Conservation (phyloP, 805 yeast species). For the Saccharomyces jurei region DNA sequence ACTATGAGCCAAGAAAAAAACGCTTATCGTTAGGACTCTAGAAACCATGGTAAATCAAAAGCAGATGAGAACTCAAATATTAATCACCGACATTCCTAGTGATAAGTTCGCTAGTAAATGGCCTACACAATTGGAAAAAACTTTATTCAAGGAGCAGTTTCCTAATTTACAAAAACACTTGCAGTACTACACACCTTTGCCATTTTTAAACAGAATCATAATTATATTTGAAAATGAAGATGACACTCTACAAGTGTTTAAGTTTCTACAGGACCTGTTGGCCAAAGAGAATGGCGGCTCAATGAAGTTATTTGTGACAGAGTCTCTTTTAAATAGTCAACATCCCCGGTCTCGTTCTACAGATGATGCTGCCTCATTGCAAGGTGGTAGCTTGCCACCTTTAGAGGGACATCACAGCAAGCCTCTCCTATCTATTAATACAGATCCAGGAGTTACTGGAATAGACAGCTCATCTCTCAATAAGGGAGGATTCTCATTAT, state of each 20-base stretch:
- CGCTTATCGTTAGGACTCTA: not conserved
- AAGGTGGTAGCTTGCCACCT: not conserved
- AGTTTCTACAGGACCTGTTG: conserved; percentile 12
- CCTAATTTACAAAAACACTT: conserved; percentile 16
- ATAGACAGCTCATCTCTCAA: conserved; percentile 10
- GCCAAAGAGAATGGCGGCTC: conserved; percentile 6
- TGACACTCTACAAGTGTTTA: conserved; percentile 19
- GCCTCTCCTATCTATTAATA: conserved; percentile 24
- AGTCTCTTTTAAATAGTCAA: conserved; percentile 22
- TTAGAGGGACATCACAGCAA: not conserved
- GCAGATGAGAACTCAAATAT: conserved; percentile 19
- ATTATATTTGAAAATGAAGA: conserved; percentile 28
- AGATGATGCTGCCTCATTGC: conserved; percentile 1
- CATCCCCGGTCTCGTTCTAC: conserved; percentile 3
- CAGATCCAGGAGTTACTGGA: conserved; percentile 21
- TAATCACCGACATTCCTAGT: conserved; percentile 27
- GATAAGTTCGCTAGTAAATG: conserved; percentile 17
- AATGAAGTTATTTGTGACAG: conserved; percentile 29
- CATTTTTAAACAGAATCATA: conserved; percentile 37
- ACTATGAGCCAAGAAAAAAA: not conserved
- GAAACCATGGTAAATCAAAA: conserved; percentile 2
- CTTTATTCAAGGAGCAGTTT: conserved; percentile 19
- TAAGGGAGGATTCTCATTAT: conserved; percentile 23
- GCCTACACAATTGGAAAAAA: conserved; percentile 20
- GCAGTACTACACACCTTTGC: conserved; percentile 34